phyloP scores from a whole-genome alignment of 768 basidiomycete genomes.

The Pleurotus salmoneostramineus region DNA sequence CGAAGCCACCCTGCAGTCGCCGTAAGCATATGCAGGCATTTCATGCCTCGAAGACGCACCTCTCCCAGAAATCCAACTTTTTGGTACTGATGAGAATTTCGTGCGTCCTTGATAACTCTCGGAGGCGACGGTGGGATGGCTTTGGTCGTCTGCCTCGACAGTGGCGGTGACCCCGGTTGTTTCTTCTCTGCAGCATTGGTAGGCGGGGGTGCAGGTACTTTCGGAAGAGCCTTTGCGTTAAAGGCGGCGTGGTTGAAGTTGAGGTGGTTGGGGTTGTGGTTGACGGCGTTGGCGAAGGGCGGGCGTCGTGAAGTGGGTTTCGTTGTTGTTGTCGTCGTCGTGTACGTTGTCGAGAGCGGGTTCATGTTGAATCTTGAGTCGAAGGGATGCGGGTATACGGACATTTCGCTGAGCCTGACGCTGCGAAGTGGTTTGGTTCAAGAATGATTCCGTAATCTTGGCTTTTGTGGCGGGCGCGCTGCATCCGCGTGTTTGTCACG shows the following conservation, averaged over 20 bases:
- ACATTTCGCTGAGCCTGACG: slow-evolving; percentile 7
- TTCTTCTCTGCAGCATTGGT: slow-evolving; percentile 36
- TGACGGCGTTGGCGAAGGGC: slow-evolving; percentile 40
- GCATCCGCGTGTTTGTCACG: slow-evolving; percentile 8
- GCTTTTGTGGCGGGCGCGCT: slow-evolving; percentile 4
- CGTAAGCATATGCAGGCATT: slow-evolving; percentile 20
- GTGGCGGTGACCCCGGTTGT: slow-evolving; percentile 52
- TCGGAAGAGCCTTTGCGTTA: slow-evolving; percentile 9
- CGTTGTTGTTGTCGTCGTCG: background rate
- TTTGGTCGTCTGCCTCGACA: slow-evolving; percentile 81
- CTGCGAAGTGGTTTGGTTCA: slow-evolving; percentile 5
- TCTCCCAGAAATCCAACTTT: slow-evolving; percentile 87
- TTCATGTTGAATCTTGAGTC: slow-evolving; percentile 4
- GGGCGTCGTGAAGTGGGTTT: slow-evolving; percentile 26
- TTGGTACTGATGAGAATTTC: slow-evolving; percentile 50
- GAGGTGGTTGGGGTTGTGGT: slow-evolving; percentile 16
- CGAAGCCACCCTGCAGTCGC: slow-evolving; percentile 76
- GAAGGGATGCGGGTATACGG: slow-evolving; percentile 6
- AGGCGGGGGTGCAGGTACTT: slow-evolving; percentile 24
- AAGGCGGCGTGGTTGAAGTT: slow-evolving; percentile 1
- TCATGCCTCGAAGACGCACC: slow-evolving; percentile 41
- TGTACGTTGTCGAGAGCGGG: slow-evolving; percentile 4
- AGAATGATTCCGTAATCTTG: slow-evolving; percentile 1
- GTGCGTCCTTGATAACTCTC: slow-evolving; percentile 66
- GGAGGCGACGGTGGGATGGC: slow-evolving; percentile 80